phyloP scores from a whole-genome alignment of 345 rosid species.

The Citrus mangshanensis region DNA sequence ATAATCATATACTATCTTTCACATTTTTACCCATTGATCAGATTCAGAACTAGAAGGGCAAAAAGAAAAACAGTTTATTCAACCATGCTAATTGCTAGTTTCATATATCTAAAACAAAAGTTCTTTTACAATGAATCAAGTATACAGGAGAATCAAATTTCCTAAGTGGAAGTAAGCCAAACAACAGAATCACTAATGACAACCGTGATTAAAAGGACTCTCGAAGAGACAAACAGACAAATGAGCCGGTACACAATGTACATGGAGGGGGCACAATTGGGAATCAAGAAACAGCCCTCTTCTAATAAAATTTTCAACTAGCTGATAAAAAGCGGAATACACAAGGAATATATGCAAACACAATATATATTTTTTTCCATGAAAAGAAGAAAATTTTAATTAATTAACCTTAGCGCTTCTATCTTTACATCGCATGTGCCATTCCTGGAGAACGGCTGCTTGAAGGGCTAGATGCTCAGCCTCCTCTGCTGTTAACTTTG shows the following conservation, averaged over 20 bases:
- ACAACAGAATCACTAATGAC: not conserved
- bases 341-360: conserved; percentile 3
- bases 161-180: not conserved
- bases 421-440: conserved; percentile 89
- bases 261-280: conserved; percentile 5
- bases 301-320: conserved; percentile 16
- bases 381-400: not conserved
- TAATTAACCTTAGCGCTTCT: conserved; percentile 51
- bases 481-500: conserved; percentile 90
- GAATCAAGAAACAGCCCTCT: not conserved
- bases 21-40: not conserved
- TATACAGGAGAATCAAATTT: not conserved
- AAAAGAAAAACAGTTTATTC: not conserved
- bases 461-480: conserved; percentile 96
- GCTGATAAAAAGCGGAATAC: conserved; percentile 20
- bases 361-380: not conserved
- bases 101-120: not conserved
- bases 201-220: not conserved
- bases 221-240: conserved; percentile 12
- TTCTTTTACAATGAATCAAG: not conserved
- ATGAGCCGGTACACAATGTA: conserved; percentile 27
- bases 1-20: not conserved
- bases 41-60: not conserved
- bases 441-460: conserved; percentile 90
- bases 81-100: not conserved